phyloP scores from a whole-genome alignment of 441 rosid species.

The Pelargonium citronellum region DNA sequence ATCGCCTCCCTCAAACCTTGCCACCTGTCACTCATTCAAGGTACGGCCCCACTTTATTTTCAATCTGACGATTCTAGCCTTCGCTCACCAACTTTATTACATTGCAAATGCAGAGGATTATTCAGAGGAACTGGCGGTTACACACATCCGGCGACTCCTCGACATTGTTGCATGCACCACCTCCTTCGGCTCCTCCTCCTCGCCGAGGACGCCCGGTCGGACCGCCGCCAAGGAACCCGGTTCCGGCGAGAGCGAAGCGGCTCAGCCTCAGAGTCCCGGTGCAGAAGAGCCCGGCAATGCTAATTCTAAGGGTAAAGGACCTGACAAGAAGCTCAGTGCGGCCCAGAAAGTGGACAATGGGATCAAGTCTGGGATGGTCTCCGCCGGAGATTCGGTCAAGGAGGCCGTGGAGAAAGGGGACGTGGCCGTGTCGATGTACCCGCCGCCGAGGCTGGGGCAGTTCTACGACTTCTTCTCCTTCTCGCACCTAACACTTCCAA shows the following conservation, averaged over 20 bases:
- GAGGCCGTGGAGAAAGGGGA: conserved; percentile 41
- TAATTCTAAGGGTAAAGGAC: conserved; percentile 22
- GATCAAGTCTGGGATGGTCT: background rate
- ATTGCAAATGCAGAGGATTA: conserved; percentile 50
- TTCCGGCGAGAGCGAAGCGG: conserved; percentile 30
- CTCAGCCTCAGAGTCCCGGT: conserved; percentile 18
- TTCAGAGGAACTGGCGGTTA: conserved; percentile 47
- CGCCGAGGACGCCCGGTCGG: conserved; percentile 41
- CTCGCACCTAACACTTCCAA: conserved; percentile 58
- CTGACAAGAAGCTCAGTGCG: conserved; percentile 16
- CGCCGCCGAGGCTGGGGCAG: conserved; percentile 64
- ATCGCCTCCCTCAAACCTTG: conserved; percentile 62
- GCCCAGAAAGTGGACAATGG: background rate
- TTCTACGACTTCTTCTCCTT: conserved; percentile 70
- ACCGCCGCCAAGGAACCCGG: conserved; percentile 26
- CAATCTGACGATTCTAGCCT: conserved; percentile 22
- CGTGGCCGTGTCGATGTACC: conserved; percentile 41
- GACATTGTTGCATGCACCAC: conserved; percentile 72
- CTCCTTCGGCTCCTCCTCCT: conserved; percentile 41
- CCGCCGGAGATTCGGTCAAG: background rate
- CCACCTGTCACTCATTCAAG: conserved; percentile 51
- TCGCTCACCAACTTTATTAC: background rate
- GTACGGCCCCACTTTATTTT: conserved; percentile 18
- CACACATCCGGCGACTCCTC: conserved; percentile 60
- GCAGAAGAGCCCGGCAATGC: conserved; percentile 24